These are phyloP conservation scores for Petunia hybrid DNA, from an alignment of 305 asterid species.

Conservation along the genomic window DNA sequence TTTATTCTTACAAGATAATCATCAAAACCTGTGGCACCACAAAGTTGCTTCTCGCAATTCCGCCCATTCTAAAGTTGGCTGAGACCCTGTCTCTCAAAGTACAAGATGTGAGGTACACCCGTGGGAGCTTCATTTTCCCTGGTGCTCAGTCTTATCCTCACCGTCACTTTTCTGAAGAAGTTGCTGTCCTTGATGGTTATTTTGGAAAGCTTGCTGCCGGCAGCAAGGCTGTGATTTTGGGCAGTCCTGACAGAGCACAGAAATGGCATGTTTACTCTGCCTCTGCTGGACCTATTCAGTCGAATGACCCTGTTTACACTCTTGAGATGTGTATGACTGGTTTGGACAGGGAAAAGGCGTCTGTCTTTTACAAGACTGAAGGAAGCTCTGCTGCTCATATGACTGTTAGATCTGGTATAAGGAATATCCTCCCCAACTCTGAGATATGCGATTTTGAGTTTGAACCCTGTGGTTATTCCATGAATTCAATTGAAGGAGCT, in stretches of 20 bases:
- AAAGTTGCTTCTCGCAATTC: constrained; percentile 41
- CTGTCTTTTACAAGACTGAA: constrained; percentile 29
- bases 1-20: constrained; percentile 52
- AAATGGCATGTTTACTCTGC: constrained; percentile 32
- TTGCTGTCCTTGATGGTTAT: background rate
- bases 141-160: constrained; percentile 30
- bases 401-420: constrained; percentile 27
- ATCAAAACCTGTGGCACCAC: constrained; percentile 61
- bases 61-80: constrained; percentile 41
- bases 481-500: constrained; percentile 33
- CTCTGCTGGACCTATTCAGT: constrained; percentile 15
- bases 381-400: constrained; percentile 24
- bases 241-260: background rate
- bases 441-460: constrained; percentile 35
- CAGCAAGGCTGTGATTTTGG: constrained; percentile 31
- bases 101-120: constrained; percentile 46
- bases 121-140: constrained; percentile 35
- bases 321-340: constrained; percentile 54
- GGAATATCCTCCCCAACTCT: constrained; percentile 36
- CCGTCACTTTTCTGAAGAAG: constrained; percentile 22
- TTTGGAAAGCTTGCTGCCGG: constrained; percentile 28
- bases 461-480: constrained; percentile 32
- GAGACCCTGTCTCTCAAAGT: constrained; percentile 41
- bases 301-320: constrained; percentile 40
- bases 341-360: constrained; percentile 43